Conservation (phyloP, 83 land plant genomes). For the Picea engelmannii region DNA sequence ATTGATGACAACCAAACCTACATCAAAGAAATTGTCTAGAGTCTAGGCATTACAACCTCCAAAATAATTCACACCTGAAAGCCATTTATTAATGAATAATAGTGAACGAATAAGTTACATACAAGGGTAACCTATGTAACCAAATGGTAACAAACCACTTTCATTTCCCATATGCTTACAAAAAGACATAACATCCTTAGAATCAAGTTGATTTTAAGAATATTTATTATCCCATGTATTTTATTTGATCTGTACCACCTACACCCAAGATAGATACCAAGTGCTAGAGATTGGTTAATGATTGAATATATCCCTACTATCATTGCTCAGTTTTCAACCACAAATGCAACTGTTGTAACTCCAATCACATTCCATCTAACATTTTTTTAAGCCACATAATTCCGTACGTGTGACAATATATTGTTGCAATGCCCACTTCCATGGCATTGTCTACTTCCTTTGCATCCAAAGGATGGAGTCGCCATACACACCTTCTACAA, state of each 20-base stretch:
- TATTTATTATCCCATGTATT: slow-evolving; percentile 36
- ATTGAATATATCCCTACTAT: slow-evolving; percentile 47
- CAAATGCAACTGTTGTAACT: slow-evolving; percentile 38
- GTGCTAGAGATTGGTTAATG: slow-evolving; percentile 38
- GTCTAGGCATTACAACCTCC: not conserved
- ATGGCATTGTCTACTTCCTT: too few species aligned
- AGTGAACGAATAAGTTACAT: too few species aligned
- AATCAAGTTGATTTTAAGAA: slow-evolving; percentile 44
- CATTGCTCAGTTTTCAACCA: slow-evolving; percentile 42
- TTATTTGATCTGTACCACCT: slow-evolving; percentile 40
- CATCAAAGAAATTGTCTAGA: not conserved
- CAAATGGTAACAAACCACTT: slow-evolving; percentile 22
- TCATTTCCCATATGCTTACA: slow-evolving; percentile 47
- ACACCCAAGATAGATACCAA: slow-evolving; percentile 49
- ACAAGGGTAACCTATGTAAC: not conserved
- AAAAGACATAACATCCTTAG: slow-evolving; percentile 40
- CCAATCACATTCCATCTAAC: slow-evolving; percentile 34
- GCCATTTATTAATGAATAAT: too few species aligned
- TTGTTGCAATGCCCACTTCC: too few species aligned
- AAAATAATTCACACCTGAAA: not conserved
- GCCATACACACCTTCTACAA: too few species aligned
- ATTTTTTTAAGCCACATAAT: too few species aligned
- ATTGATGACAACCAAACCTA: too few species aligned
- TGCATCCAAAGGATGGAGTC: too few species aligned
- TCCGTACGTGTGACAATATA: too few species aligned